Evolutionary conservation across 495 filamentous ascomycete species (phyloP).

Genomic region (Xylaria telfairii): DNA sequence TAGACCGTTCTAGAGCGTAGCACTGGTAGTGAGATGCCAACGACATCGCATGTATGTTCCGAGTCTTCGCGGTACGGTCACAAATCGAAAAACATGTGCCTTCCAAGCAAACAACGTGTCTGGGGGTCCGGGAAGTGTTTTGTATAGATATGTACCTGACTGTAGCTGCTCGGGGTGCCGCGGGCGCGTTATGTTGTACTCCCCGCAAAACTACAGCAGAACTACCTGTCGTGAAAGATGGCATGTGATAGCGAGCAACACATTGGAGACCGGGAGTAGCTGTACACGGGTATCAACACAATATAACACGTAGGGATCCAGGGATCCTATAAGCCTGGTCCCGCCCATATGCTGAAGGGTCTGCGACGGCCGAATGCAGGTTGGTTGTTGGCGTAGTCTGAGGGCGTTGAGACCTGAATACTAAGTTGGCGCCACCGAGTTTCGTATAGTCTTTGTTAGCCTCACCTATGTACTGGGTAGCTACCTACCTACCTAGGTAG

Average conservation of each 20-base stretch:
- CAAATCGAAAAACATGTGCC: not conserved
- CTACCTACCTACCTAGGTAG: too few relatives aligned
- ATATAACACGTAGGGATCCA: not conserved
- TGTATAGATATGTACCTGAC: not conserved
- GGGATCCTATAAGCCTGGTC: not conserved
- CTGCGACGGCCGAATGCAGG: not conserved
- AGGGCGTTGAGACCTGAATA: not conserved
- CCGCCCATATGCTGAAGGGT: not conserved
- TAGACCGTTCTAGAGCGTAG: constrained; percentile 23
- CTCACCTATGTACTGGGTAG: too few relatives aligned
- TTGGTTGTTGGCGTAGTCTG: not conserved
- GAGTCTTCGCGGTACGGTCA: not conserved
- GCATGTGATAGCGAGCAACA: not conserved
- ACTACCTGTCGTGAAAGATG: not conserved
- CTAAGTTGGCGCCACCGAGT: not conserved
- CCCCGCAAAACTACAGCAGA: not conserved
- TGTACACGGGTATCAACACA: not conserved
- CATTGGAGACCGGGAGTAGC: not conserved
- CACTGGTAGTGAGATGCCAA: not conserved
- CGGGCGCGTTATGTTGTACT: not conserved
- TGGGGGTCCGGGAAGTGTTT: not conserved
- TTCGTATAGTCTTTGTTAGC: not conserved
- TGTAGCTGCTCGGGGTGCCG: not conserved
- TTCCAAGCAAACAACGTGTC: not conserved
- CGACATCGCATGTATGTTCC: not conserved